A percentile compares a stretch with the other conserved stretches of the same genome.
These are phyloP conservation scores for Aphanocladium album DNA, from an alignment of 2,329 filamentous ascomycete species.

Conservation along the genomic window DNA sequence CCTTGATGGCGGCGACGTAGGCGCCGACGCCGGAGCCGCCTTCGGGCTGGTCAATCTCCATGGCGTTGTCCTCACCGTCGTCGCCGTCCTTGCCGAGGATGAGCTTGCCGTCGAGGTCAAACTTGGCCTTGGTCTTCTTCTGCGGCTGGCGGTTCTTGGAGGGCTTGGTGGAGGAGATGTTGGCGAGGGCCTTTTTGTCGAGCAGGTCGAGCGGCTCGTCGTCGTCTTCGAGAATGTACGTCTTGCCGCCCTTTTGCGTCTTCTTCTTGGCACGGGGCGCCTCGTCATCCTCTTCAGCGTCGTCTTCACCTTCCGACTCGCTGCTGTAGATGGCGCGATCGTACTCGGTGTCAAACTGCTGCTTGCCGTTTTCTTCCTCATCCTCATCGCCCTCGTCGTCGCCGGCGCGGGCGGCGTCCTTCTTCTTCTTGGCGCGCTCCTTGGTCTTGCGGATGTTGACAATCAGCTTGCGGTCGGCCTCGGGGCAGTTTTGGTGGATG, in stretches of 20 bases:
- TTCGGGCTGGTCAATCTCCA: constrained; percentile 60
- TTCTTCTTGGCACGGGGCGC: constrained; percentile 38
- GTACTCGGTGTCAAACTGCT: constrained; percentile 84
- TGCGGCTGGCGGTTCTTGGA: constrained; percentile 51
- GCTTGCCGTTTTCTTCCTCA: constrained; percentile 39
- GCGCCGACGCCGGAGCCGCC: constrained; percentile 58
- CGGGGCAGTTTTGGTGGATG: constrained; percentile 76
- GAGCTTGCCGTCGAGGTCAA: constrained; percentile 74
- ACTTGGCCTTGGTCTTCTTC: constrained; percentile 59
- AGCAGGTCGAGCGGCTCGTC: constrained; percentile 93
- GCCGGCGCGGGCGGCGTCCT: constrained; percentile 59
- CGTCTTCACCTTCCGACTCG: constrained; percentile 50
- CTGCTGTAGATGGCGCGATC: constrained; percentile 93
- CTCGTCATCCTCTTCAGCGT: constrained; percentile 57
- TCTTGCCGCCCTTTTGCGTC: constrained; percentile 57
- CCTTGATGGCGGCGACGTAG: constrained; percentile 63
- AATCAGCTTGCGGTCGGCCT: constrained; percentile 83
- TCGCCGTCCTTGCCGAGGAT: constrained; percentile 60
- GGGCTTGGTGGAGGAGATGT: constrained; percentile 88
- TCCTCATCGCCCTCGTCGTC: constrained; percentile 51
- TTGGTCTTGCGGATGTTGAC: constrained; percentile 93
- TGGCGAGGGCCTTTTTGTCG: constrained; percentile 81
- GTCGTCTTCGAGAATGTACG: constrained; percentile 91
- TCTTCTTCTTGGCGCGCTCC: constrained; percentile 86
- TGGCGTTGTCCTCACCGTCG: constrained; percentile 46